Conservation (phyloP, 2,329 filamentous ascomycete species). For the Aspergillus novofumigatus region DNA sequence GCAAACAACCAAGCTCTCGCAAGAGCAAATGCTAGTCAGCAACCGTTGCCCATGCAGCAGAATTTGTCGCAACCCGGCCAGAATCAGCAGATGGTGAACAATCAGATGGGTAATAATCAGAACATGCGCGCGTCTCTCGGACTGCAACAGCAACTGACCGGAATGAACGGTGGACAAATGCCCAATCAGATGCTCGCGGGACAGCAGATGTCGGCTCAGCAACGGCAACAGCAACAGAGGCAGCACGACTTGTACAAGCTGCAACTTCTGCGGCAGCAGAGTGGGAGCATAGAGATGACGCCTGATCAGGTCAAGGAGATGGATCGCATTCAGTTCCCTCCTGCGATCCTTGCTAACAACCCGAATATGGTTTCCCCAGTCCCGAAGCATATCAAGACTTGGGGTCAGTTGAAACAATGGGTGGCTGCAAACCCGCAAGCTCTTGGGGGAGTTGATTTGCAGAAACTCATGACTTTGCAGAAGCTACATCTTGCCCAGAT, state of each 20-base stretch:
- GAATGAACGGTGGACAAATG: conserved; percentile 25
- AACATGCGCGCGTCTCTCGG: conserved; percentile 33
- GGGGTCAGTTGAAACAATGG: conserved; percentile 56
- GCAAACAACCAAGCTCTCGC: conserved; percentile 29
- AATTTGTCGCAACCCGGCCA: conserved; percentile 31
- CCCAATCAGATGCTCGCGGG: conserved; percentile 30
- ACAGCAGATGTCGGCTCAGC: conserved; percentile 30
- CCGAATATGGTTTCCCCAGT: conserved; percentile 33
- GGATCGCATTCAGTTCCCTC: conserved; percentile 39
- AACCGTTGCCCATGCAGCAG: conserved; percentile 27
- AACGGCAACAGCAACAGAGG: conserved; percentile 23
- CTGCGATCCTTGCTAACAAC: conserved; percentile 29
- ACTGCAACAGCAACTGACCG: conserved; percentile 31
- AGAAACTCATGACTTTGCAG: conserved; percentile 40
- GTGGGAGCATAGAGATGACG: conserved; percentile 34
- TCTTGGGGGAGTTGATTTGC: conserved; percentile 37
- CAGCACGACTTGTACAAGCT: conserved; percentile 25
- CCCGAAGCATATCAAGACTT: conserved; percentile 51
- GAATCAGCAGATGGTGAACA: conserved; percentile 26
- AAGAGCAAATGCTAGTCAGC: conserved; percentile 28
- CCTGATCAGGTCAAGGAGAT: conserved; percentile 41
- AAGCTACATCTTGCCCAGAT: conserved; percentile 44
- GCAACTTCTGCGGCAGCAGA: conserved; percentile 31
- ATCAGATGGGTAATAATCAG: conserved; percentile 30
- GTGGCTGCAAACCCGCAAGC: conserved; percentile 44